A percentile compares a stretch with the other conserved stretches of the same genome.
Evolutionary conservation across 108 stramenopile genomes (phyloP).

Genomic region (Nitzschia palea): DNA sequence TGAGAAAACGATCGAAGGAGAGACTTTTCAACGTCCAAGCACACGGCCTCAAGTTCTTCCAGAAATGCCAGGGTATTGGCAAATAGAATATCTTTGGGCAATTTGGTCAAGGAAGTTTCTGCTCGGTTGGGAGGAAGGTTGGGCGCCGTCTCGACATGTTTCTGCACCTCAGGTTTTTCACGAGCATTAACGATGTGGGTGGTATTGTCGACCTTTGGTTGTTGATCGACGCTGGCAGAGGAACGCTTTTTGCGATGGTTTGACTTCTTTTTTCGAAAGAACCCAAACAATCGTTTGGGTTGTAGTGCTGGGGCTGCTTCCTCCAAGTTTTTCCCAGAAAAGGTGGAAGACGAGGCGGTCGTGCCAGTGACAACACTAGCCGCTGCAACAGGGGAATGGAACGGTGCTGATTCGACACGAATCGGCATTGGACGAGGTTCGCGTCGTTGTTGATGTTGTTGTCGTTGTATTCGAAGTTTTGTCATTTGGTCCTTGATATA

Average conservation of each 20-base stretch:
- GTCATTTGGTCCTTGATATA: slow-evolving; percentile 8
- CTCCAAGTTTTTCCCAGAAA: not conserved
- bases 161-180: not conserved
- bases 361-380: not conserved
- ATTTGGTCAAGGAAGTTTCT: not conserved
- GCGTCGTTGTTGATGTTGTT: not conserved
- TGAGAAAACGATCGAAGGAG: slow-evolving; percentile 72
- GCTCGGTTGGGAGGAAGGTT: not conserved
- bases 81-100: slow-evolving; percentile 33
- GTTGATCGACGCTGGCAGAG: not conserved
- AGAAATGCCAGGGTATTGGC: slow-evolving; percentile 67
- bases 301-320: not conserved
- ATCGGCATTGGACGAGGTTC: slow-evolving; percentile 13
- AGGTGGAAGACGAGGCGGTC: not conserved
- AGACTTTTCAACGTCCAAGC: slow-evolving; percentile 63
- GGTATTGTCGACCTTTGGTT: too few relatives aligned
- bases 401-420: slow-evolving; percentile 1
- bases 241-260: not conserved
- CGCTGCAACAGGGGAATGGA: not conserved
- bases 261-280: slow-evolving; percentile 26
- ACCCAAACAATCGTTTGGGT: slow-evolving; percentile 13
- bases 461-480: slow-evolving; percentile 6
- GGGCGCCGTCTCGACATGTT: not conserved
- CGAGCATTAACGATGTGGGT: too few relatives aligned
- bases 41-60: slow-evolving; percentile 63